Evolutionary conservation across 192 early-diverging fungal species (phyloP).

Genomic region (Linderina pennispora): DNA sequence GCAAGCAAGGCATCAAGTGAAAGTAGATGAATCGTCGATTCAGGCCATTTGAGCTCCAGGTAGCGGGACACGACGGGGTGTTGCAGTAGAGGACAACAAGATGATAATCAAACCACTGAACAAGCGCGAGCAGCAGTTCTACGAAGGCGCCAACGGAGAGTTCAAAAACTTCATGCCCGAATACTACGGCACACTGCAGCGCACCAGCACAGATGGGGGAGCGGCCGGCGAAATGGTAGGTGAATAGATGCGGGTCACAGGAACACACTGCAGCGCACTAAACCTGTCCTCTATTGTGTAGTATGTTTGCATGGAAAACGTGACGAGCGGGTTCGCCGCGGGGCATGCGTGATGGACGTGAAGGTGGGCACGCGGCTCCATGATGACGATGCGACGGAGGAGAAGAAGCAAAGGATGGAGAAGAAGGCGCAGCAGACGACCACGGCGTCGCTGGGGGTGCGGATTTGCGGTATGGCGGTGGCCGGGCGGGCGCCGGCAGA

Average conservation of each 20-base stretch:
- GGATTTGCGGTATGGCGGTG: constrained; percentile 71
- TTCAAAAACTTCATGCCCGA: constrained; percentile 59
- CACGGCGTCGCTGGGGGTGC: constrained; percentile 54
- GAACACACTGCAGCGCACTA: constrained; percentile 18
- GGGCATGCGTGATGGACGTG: constrained; percentile 79
- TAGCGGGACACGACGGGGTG: constrained; percentile 74
- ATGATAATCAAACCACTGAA: constrained; percentile 68
- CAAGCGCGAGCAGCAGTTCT: constrained; percentile 65
- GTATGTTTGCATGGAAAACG: constrained; percentile 71
- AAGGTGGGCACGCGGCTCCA: constrained; percentile 80
- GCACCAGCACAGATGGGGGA: constrained; percentile 5
- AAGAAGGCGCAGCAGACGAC: constrained; percentile 63
- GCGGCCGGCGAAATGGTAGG: neutral
- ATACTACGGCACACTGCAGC: constrained; percentile 57
- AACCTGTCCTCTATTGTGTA: constrained; percentile 13
- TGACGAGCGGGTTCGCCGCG: constrained; percentile 55
- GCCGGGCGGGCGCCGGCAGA: constrained; percentile 3
- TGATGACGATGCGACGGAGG: constrained; percentile 63
- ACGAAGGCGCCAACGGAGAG: constrained; percentile 54
- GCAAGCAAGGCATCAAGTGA: too few relatives aligned
- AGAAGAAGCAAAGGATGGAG: constrained; percentile 64
- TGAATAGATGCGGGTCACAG: constrained; percentile 34
- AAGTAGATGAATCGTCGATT: constrained; percentile 17
- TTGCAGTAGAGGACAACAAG: constrained; percentile 55
- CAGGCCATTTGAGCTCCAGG: constrained; percentile 58